Conservation (phyloP, 208 protist genomes). For the Spongospora subterranea region DNA sequence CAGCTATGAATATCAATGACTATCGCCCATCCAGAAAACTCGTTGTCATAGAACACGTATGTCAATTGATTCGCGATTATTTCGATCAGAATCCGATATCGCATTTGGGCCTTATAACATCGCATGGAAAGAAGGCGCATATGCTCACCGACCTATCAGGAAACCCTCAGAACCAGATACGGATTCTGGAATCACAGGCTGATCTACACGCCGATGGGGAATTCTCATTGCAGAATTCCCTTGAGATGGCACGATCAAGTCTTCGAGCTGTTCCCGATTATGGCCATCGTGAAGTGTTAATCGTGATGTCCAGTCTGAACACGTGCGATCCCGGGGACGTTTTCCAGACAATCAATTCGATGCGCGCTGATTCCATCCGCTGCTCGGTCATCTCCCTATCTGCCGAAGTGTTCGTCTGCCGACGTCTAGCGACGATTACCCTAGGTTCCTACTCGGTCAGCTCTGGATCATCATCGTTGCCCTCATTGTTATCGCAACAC, state of each 20-base stretch:
- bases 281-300: slow-evolving; percentile 77
- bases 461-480: background rate
- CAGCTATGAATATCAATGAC: slow-evolving; percentile 54
- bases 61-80: slow-evolving; percentile 71
- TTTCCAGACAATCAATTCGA: slow-evolving; percentile 72
- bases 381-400: slow-evolving; percentile 73
- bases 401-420: slow-evolving; percentile 74
- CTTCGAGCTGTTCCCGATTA: slow-evolving; percentile 77
- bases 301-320: slow-evolving; percentile 71
- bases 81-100: slow-evolving; percentile 87
- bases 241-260: slow-evolving; percentile 71
- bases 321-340: slow-evolving; percentile 80
- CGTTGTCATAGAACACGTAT: background rate
- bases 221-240: slow-evolving; percentile 78
- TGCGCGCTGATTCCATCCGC: slow-evolving; percentile 62
- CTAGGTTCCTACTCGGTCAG: slow-evolving; percentile 50
- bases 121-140: slow-evolving; percentile 74
- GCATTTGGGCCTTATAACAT: slow-evolving; percentile 79
- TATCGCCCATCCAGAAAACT: slow-evolving; percentile 58
- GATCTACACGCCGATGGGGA: slow-evolving; percentile 67
- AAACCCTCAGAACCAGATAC: slow-evolving; percentile 55
- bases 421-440: slow-evolving; percentile 69
- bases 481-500: background rate
- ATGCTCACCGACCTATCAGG: slow-evolving; percentile 76
- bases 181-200: slow-evolving; percentile 57